These are phyloP conservation scores for Globisporangium solare DNA, from an alignment of 352 stramenopile species.

Conservation along the genomic window DNA sequence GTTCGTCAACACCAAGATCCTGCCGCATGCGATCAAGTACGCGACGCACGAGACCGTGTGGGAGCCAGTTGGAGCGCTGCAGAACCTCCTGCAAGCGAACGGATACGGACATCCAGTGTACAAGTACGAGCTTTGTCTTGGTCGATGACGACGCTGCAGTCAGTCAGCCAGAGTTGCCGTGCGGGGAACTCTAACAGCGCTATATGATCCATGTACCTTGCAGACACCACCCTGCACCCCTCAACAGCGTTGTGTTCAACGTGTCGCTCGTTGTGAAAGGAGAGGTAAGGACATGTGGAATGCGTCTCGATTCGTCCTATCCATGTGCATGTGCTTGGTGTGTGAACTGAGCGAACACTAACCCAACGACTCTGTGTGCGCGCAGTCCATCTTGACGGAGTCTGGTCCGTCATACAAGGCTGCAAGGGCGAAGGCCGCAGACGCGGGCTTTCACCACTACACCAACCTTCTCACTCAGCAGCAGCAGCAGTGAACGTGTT, in stretches of 20 bases:
- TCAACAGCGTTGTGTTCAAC: slow-evolving; percentile 36
- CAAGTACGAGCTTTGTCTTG: slow-evolving; percentile 35
- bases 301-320: not conserved
- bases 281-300: slow-evolving; percentile 18
- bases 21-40: slow-evolving; percentile 50
- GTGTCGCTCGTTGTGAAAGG: slow-evolving; percentile 64
- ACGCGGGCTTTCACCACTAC: slow-evolving; percentile 48
- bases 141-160: not conserved
- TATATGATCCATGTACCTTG: not conserved
- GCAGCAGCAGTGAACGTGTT: no score
- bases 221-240: slow-evolving; percentile 50
- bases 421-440: slow-evolving; percentile 45
- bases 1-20: slow-evolving; percentile 61
- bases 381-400: slow-evolving; percentile 39
- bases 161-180: no score
- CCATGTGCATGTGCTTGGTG: no score
- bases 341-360: not conserved
- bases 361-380: not conserved
- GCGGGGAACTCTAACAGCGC: not conserved
- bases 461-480: not conserved
- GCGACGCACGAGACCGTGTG: slow-evolving; percentile 47
- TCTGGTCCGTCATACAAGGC: slow-evolving; percentile 54
- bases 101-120: slow-evolving; percentile 60
- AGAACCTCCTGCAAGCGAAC: slow-evolving; percentile 65
- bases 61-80: slow-evolving; percentile 58